phyloP scores from a whole-genome alignment of 495 filamentous ascomycete genomes.

The Acidomyces sp. region DNA sequence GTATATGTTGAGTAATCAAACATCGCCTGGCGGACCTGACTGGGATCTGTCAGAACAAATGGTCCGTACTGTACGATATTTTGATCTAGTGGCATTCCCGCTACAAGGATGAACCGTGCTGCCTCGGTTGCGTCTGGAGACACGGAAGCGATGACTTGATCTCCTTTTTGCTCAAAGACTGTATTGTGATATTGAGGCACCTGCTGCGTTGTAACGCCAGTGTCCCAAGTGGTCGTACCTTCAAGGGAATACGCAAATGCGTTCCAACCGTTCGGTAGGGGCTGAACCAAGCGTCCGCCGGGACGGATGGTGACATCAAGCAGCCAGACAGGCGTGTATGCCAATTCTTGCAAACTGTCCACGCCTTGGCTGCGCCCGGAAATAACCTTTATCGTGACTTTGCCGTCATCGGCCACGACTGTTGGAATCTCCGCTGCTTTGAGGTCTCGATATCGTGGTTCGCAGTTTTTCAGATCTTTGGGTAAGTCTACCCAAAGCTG shows the following conservation, averaged over 20 bases:
- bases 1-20: slow-evolving; percentile 68
- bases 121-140: slow-evolving; percentile 51
- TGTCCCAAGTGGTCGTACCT: slow-evolving; percentile 56
- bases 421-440: slow-evolving; percentile 61
- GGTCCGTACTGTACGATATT: slow-evolving; percentile 92
- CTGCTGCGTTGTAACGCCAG: slow-evolving; percentile 38
- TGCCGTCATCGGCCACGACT: slow-evolving; percentile 52
- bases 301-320: slow-evolving; percentile 73
- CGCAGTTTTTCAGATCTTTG: slow-evolving; percentile 64
- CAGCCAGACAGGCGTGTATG: slow-evolving; percentile 92
- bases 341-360: slow-evolving; percentile 74
- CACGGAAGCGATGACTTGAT: slow-evolving; percentile 57
- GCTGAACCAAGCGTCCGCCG: slow-evolving; percentile 60
- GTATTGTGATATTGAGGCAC: slow-evolving; percentile 74
- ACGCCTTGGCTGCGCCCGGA: slow-evolving; percentile 69
- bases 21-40: slow-evolving; percentile 84
- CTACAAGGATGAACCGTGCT: slow-evolving; percentile 63
- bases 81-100: slow-evolving; percentile 79
- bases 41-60: slow-evolving; percentile 72
- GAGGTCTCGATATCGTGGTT: slow-evolving; percentile 85
- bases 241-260: slow-evolving; percentile 74
- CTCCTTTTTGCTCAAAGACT: slow-evolving; percentile 71
- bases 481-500: slow-evolving; percentile 95
- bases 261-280: slow-evolving; percentile 73
- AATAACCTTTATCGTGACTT: slow-evolving; percentile 77